A percentile compares a stretch with the other conserved stretches of the same genome.
These are phyloP conservation scores for Lophiostoma macrostomum DNA, from an alignment of 495 filamentous ascomycete species.

Conservation along the genomic window DNA sequence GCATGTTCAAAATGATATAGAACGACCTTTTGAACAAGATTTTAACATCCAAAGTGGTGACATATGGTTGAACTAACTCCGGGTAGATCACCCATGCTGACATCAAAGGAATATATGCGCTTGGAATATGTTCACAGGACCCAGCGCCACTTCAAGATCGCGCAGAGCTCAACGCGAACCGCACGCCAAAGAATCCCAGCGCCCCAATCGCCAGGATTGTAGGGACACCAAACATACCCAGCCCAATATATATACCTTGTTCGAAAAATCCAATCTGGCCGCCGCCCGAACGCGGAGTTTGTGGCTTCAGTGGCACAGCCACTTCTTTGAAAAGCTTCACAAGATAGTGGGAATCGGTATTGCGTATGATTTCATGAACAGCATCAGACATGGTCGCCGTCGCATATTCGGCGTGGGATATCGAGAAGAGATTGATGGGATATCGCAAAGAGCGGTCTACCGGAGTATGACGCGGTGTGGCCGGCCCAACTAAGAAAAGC, in stretches of 20 bases:
- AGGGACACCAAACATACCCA: slow-evolving; percentile 27
- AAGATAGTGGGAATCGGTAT: slow-evolving; percentile 15
- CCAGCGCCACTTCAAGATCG: background rate
- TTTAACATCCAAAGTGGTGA: too few species aligned
- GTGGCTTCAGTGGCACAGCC: slow-evolving; percentile 42
- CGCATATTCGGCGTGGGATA: too few species aligned
- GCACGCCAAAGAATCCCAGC: background rate
- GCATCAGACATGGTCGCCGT: too few species aligned
- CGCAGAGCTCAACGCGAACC: background rate
- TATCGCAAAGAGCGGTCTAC: slow-evolving; percentile 15
- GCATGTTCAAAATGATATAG: background rate
- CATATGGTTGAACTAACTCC: too few species aligned
- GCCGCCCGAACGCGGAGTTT: too few species aligned
- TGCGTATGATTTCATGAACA: slow-evolving; percentile 18
- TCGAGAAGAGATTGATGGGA: too few species aligned
- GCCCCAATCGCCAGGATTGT: too few species aligned
- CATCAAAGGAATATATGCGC: too few species aligned
- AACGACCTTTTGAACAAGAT: too few species aligned
- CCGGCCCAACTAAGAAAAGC: slow-evolving; percentile 47
- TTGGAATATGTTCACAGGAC: too few species aligned
- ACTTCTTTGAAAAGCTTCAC: slow-evolving; percentile 36
- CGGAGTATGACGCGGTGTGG: slow-evolving; percentile 33
- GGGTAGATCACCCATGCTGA: too few species aligned
- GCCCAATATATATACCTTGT: slow-evolving; percentile 49
- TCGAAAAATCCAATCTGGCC: slow-evolving; percentile 51